phyloP scores from a whole-genome alignment of 2,329 filamentous ascomycete species.

The Cercospora citrullina region DNA sequence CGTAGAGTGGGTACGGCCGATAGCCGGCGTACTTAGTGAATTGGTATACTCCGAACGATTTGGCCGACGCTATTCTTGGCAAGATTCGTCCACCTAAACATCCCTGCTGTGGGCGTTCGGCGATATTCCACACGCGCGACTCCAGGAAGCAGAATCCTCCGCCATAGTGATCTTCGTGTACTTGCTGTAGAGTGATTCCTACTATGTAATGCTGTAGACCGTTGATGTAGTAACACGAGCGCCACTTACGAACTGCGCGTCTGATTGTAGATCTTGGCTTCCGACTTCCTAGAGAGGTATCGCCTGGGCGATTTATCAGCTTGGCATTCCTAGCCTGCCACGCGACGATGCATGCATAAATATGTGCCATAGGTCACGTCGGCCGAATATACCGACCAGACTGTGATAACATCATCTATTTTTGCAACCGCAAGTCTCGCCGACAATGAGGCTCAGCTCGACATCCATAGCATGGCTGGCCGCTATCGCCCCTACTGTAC shows the following conservation, averaged over 20 bases:
- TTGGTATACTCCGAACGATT: conserved; percentile 1
- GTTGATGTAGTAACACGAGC: background rate
- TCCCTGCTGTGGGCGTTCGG: background rate
- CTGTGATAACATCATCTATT: background rate
- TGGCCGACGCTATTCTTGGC: conserved; percentile 1
- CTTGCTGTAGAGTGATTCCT: background rate
- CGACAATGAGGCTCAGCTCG: conserved; percentile 6
- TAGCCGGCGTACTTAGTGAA: background rate
- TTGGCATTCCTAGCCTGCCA: conserved; percentile 19
- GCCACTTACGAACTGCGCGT: background rate
- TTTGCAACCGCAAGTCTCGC: background rate
- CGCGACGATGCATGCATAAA: conserved; percentile 17
- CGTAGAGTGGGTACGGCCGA: background rate
- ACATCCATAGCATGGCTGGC: conserved; percentile 3
- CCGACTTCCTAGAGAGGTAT: conserved; percentile 20
- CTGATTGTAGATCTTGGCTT: conserved; percentile 18
- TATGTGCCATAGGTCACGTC: background rate
- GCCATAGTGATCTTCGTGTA: background rate
- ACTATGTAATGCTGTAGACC: background rate
- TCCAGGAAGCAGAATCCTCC: background rate
- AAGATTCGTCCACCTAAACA: background rate
- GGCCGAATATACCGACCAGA: conserved; percentile 2
- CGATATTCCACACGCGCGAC: background rate
- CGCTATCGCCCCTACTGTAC: background rate
- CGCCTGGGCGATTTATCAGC: conserved; percentile 17